phyloP scores from a whole-genome alignment of 495 filamentous ascomycete genomes.

The Aspergillus indologenus region DNA sequence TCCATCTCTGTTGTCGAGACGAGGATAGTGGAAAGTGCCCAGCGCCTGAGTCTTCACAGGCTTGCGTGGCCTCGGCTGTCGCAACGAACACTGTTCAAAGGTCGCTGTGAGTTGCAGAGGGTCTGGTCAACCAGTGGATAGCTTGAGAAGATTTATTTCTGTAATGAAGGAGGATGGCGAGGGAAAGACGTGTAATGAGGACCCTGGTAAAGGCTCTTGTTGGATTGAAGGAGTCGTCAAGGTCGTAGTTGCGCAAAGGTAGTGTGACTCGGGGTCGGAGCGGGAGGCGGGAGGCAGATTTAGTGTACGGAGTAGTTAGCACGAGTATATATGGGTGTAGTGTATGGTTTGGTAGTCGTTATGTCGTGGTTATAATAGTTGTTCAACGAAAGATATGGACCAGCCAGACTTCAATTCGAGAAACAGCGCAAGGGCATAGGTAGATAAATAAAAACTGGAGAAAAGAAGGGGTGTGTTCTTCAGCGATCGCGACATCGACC shows the following conservation, averaged over 20 bases:
- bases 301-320: background rate
- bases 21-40: background rate
- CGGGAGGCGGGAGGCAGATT: background rate
- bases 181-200: background rate
- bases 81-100: background rate
- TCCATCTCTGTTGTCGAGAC: slow-evolving; percentile 9
- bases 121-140: too few species aligned
- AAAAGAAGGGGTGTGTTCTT: background rate
- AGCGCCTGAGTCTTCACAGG: background rate
- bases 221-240: background rate
- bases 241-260: background rate
- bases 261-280: background rate
- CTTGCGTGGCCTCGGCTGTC: slow-evolving; percentile 1
- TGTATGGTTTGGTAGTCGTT: too few species aligned
- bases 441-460: background rate
- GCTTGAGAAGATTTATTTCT: too few species aligned
- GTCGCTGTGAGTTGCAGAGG: too few species aligned
- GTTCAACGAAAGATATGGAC: background rate
- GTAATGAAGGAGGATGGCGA: background rate
- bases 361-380: background rate
- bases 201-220: background rate
- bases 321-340: slow-evolving; percentile 2
- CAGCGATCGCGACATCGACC: slow-evolving; percentile 1
- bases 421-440: background rate
- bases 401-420: slow-evolving; percentile 6